A percentile compares a stretch with the other conserved stretches of the same genome.
phyloP scores from a whole-genome alignment of 2,329 filamentous ascomycete species.

The Thelonectria olida region DNA sequence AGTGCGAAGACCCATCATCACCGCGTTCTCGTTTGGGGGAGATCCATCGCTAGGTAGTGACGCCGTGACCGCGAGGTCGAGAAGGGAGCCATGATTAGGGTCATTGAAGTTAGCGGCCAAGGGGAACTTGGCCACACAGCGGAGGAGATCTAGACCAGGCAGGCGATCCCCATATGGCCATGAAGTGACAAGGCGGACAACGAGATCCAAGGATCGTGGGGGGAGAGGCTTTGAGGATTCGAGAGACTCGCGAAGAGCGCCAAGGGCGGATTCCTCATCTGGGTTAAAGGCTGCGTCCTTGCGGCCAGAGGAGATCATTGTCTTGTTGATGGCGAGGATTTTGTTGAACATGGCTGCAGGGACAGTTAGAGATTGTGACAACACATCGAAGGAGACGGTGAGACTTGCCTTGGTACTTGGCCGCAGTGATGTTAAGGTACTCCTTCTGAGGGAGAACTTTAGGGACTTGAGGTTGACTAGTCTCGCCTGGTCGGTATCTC shows the following conservation, averaged over 20 bases:
- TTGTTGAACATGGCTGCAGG: constrained; percentile 76
- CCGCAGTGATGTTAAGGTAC: constrained; percentile 80
- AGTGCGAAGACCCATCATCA: constrained; percentile 85
- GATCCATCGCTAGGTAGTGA: constrained; percentile 58
- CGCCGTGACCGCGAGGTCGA: constrained; percentile 61
- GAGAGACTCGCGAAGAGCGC: constrained; percentile 69
- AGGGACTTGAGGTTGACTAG: constrained; percentile 52
- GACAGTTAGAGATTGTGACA: constrained; percentile 10
- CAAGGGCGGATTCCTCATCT: constrained; percentile 71
- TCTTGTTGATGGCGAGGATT: constrained; percentile 77
- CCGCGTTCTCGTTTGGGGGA: constrained; percentile 77
- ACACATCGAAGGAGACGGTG: rapidly evolving
- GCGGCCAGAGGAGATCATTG: constrained; percentile 74
- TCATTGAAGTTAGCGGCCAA: constrained; percentile 69
- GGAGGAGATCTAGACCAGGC: constrained; percentile 85
- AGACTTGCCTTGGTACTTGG: constrained; percentile 68
- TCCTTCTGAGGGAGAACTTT: constrained; percentile 80
- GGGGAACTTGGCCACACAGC: constrained; percentile 79
- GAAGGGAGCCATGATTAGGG: constrained; percentile 63
- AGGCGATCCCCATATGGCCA: constrained; percentile 87
- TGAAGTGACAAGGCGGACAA: constrained; percentile 75
- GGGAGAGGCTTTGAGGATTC: constrained; percentile 63
- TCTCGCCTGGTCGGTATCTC: constrained; percentile 76
- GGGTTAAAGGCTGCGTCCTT: constrained; percentile 81
- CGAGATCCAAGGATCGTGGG: constrained; percentile 65